Percentiles rank a stretch among this genome's conserved stretches.
Evolutionary conservation across 257 asterid genomes (phyloP).

Genomic region (Mentha longifolia): DNA sequence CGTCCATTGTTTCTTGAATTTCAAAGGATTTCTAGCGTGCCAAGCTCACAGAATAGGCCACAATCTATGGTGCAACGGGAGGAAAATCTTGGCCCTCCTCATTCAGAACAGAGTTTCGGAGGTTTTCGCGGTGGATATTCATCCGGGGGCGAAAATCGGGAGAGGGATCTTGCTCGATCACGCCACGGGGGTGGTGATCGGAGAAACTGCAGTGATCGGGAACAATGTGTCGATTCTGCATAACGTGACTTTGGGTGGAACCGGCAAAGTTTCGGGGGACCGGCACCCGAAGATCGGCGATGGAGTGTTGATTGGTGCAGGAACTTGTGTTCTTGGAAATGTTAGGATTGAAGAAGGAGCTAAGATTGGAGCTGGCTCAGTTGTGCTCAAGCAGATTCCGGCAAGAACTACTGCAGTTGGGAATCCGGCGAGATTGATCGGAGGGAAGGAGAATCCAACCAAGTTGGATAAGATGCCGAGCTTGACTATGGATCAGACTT

Average conservation of each 20-base stretch:
- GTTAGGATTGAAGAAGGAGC: constrained; percentile 84
- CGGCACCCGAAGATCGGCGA: constrained; percentile 88
- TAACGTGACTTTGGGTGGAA: constrained; percentile 89
- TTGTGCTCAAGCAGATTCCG: constrained; percentile 78
- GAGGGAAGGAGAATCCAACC: constrained; percentile 79
- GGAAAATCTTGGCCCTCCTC: constrained; percentile 65
- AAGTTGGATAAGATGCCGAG: constrained; percentile 74
- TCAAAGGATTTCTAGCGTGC: constrained; percentile 78
- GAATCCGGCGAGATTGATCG: constrained; percentile 80
- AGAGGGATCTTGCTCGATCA: constrained; percentile 89
- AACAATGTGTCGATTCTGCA: constrained; percentile 86
- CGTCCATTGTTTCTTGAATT: constrained; percentile 80
- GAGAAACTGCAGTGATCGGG: constrained; percentile 91
- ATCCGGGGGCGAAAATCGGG: constrained; percentile 88
- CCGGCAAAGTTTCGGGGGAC: constrained; percentile 80
- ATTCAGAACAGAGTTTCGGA: constrained; percentile 82
- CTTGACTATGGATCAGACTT: constrained; percentile 85
- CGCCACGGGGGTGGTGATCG: constrained; percentile 85
- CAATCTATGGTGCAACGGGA: constrained; percentile 63
- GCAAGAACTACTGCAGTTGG: constrained; percentile 91
- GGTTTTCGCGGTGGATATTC: constrained; percentile 84
- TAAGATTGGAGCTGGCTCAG: constrained; percentile 92
- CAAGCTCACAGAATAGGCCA: constrained; percentile 82
- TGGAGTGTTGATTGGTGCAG: constrained; percentile 93
- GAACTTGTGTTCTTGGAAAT: constrained; percentile 88